Base-by-base conservation (phyloP, 495 filamentous ascomycete genomes). In the Penicillium coffeae region DNA sequence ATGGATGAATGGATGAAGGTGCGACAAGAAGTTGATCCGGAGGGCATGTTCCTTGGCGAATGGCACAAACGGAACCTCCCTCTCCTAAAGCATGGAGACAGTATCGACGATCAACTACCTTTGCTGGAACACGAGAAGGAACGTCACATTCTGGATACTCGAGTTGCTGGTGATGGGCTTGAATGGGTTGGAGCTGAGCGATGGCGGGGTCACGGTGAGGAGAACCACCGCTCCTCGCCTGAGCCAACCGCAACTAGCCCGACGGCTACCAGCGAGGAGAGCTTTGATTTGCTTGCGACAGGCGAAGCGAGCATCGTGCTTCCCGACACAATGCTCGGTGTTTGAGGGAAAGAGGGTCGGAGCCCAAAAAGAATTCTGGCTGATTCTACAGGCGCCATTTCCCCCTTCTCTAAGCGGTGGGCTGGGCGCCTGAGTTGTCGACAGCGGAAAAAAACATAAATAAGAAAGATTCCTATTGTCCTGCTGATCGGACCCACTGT, bases 11-110 rank as follows among this genome's bases (percentile, higher is more conserved):
- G 86, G 83, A 67, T 82, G 30, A 68, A 75, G 42, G 75, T 95
- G 9, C 73, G 90, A 15, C 70, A 83, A 34, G 78, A 83, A 45
- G 81, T 84, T n/a, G 93, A 98, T 64, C 86, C 89, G 0, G 81
- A 92, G 41, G 91, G 92, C 38, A 83, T 96, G 79, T 98, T 98
- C 69, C 74, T 90, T 13, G 90, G 90, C 8, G 84, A 89, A 45
- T 98, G 92, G 93, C 86, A 96, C 63, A 73, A 83, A 36, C 77
- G 82, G 34, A 78, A 79, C 47, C 66, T 97, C n/a, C 73, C 90
- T 14, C 62, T 74, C 47, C 34, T 47, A 22, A 50, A 30, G 3
- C 44, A 50, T 51, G 45, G 34, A 25, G 47, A 53, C 37, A 39
- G 47, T 13, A 36, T 41, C 33, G 50, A 47, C 42, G 42, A 42